Evolutionary conservation across 371 early-diverging fungal species (phyloP).

Genomic region (Rhizopus sp.): DNA sequence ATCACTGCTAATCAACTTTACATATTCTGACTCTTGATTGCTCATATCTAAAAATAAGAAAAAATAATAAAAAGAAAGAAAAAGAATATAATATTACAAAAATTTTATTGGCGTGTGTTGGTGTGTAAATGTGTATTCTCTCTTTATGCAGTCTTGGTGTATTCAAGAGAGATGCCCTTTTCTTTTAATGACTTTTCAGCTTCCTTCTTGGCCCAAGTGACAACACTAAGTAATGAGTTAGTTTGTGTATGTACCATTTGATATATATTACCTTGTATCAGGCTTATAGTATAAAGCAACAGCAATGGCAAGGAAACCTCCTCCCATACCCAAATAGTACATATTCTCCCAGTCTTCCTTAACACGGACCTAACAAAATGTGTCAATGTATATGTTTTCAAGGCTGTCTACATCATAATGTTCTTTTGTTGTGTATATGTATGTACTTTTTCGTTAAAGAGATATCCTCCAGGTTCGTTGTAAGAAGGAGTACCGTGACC

Average conservation of each 20-base stretch:
- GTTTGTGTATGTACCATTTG: background rate
- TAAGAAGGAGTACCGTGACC: slow-evolving; percentile 55
- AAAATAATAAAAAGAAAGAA: background rate
- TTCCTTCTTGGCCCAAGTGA: slow-evolving; percentile 55
- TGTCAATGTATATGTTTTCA: too few relatives aligned
- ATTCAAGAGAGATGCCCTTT: slow-evolving; percentile 43
- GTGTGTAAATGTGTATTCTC: background rate
- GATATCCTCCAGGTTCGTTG: slow-evolving; percentile 67
- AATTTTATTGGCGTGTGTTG: background rate
- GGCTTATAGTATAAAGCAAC: slow-evolving; percentile 67
- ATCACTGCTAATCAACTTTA: slow-evolving; percentile 85
- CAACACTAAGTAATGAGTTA: slow-evolving; percentile 29
- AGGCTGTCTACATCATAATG: background rate
- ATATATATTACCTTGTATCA: slow-evolving; percentile 57
- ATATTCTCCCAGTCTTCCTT: slow-evolving; percentile 74
- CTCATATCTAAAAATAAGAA: slow-evolving; percentile 12
- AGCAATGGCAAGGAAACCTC: slow-evolving; percentile 54
- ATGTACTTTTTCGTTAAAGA: slow-evolving; percentile 69
- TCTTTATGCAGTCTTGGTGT: slow-evolving; percentile 25
- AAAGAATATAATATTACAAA: slow-evolving; percentile 1
- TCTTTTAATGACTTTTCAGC: slow-evolving; percentile 57
- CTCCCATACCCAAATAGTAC: slow-evolving; percentile 62
- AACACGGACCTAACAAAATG: slow-evolving; percentile 49
- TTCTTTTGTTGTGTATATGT: slow-evolving; percentile 7
- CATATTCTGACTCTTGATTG: slow-evolving; percentile 51